These are phyloP conservation scores for Aspergillus caelatus DNA, from an alignment of 2,329 filamentous ascomycete species.

Conservation along the genomic window DNA sequence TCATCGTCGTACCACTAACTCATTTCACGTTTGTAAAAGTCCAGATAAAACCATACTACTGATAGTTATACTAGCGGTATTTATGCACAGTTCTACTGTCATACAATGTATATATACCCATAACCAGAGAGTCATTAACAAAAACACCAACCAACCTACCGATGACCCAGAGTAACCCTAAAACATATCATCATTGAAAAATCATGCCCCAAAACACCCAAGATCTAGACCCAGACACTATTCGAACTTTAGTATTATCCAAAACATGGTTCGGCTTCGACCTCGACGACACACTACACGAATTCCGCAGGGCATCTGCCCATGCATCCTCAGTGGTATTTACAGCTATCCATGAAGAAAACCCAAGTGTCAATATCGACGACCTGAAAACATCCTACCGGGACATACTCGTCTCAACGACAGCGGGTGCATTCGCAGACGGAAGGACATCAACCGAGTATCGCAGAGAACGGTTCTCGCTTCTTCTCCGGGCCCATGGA, in stretches of 20 bases:
- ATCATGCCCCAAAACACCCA: background rate
- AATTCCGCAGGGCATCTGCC: conserved; percentile 47
- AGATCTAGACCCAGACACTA: no score
- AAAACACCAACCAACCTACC: no score
- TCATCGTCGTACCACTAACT: no score
- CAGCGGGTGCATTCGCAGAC: conserved; percentile 47
- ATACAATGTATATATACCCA: no score
- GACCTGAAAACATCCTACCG: conserved; percentile 24
- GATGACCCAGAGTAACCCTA: background rate
- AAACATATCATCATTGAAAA: background rate
- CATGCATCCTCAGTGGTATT: conserved; percentile 41
- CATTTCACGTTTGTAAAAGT: no score
- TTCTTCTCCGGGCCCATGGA: conserved; percentile 30
- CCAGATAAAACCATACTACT: no score
- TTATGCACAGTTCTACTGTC: no score
- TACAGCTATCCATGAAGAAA: conserved; percentile 25
- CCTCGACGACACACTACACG: conserved; percentile 54
- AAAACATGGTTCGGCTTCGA: conserved; percentile 50
- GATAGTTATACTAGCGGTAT: no score
- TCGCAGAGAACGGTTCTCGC: conserved; percentile 43
- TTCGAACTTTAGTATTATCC: background rate
- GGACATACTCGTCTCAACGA: conserved; percentile 42
- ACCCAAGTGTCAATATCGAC: conserved; percentile 10
- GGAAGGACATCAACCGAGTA: conserved; percentile 50
- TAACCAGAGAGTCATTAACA: no score